These are phyloP conservation scores for Escovopsis sp. DNA, from an alignment of 2,329 filamentous ascomycete species.

Conservation along the genomic window DNA sequence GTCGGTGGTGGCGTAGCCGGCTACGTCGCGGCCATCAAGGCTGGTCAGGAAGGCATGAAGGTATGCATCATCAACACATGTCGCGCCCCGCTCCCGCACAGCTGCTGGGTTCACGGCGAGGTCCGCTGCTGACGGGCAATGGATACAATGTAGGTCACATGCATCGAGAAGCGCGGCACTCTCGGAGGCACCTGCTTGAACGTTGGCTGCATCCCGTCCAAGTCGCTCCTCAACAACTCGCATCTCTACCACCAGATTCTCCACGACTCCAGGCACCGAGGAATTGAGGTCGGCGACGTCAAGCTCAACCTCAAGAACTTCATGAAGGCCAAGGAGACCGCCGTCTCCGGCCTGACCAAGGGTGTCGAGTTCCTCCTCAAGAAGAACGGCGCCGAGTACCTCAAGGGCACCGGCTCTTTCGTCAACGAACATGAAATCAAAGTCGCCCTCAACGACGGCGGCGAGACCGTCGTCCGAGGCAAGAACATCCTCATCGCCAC, in stretches of 20 bases:
- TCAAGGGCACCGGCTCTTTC: conserved; percentile 85
- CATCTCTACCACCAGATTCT: conserved; percentile 94
- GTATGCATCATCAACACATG: conserved; percentile 28
- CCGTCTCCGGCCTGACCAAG: conserved; percentile 80
- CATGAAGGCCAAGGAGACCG: conserved; percentile 97
- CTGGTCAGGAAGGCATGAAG: conserved; percentile 92
- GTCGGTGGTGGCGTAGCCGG: conserved; percentile 96
- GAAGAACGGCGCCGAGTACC: conserved; percentile 97
- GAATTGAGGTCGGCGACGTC: conserved; percentile 94
- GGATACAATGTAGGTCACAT: conserved; percentile 70
- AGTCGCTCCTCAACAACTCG: conserved; percentile 98
- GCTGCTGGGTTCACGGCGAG: background rate
- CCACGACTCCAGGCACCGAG: conserved; percentile 92
- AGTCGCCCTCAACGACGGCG: conserved; percentile 79
- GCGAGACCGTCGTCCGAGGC: conserved; percentile 69
- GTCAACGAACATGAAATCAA: conserved; percentile 81
- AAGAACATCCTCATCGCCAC: conserved; percentile 99
- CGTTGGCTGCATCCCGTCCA: conserved; percentile 97
- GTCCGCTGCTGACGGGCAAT: conserved; percentile 1
- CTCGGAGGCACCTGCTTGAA: conserved; percentile 97
- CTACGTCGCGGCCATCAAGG: conserved; percentile 98
- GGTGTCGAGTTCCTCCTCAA: conserved; percentile 97
- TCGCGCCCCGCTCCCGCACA: too few relatives aligned
- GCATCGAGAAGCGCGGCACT: conserved; percentile 93
- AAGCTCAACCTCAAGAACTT: conserved; percentile 89